Conservation (phyloP, 1,284 basidiomycete species). For the Pascua guehoae region DNA sequence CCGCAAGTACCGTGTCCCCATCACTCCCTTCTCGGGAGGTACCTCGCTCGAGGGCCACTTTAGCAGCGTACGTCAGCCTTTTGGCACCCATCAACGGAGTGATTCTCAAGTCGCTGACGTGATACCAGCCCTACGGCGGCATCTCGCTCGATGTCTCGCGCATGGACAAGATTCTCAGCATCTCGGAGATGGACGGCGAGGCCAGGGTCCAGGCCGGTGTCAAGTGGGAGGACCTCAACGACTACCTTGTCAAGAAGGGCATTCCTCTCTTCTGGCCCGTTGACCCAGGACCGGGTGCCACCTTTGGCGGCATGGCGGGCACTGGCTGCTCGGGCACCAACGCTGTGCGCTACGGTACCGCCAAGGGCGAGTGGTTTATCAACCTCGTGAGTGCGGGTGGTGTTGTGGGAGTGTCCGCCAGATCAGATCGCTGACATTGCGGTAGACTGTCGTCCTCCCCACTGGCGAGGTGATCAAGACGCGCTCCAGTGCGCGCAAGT, state of each 20-base stretch:
- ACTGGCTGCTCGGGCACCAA: constrained; percentile 69
- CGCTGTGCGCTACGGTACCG: constrained; percentile 82
- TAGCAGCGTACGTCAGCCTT: constrained; percentile 31
- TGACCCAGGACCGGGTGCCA: constrained; percentile 67
- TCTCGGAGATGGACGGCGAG: constrained; percentile 67
- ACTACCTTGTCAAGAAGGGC: constrained; percentile 63
- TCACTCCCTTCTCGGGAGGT: constrained; percentile 48
- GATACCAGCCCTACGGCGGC: constrained; percentile 57
- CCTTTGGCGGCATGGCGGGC: constrained; percentile 87
- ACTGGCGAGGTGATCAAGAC: constrained; percentile 93
- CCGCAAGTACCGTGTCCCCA: constrained; percentile 41
- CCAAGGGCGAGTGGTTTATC: constrained; percentile 77
- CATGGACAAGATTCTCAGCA: constrained; percentile 76
- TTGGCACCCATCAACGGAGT: no score
- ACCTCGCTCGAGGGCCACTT: constrained; percentile 49
- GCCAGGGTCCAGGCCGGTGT: constrained; percentile 77
- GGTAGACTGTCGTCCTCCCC: constrained; percentile 79
- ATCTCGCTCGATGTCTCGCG: constrained; percentile 78
- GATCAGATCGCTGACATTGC: not conserved
- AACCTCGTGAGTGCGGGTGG: constrained; percentile 58
- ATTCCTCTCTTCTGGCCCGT: constrained; percentile 86
- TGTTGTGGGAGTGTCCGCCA: not conserved
- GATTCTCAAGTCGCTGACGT: not conserved
- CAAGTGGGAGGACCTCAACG: constrained; percentile 83
- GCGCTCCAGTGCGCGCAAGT: constrained; percentile 75